phyloP scores from a whole-genome alignment of 257 asterid species.

The Nyctanthes arbortristis region DNA sequence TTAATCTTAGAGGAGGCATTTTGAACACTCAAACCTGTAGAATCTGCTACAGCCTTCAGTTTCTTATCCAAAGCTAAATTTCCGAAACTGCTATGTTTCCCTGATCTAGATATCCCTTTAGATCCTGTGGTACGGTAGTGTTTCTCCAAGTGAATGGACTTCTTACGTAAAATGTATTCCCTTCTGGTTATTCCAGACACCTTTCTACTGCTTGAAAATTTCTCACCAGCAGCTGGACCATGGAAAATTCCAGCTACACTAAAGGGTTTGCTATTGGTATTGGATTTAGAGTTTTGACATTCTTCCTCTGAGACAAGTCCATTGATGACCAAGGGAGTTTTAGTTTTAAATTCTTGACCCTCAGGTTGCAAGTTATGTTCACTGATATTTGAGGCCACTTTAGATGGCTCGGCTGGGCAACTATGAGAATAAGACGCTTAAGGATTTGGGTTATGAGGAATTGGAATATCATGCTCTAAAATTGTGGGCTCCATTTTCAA shows the following conservation, averaged over 20 bases:
- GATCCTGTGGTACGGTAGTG: constrained; percentile 47
- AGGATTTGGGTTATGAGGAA: constrained; percentile 46
- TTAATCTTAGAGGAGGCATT: constrained; percentile 34
- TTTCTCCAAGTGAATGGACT: constrained; percentile 59
- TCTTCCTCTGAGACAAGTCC: constrained; percentile 33
- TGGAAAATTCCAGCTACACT: constrained; percentile 43
- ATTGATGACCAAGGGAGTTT: constrained; percentile 24
- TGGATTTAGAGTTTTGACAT: constrained; percentile 28
- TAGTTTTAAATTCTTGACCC: constrained; percentile 29
- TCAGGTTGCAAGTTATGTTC: constrained; percentile 38
- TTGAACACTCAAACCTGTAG: constrained; percentile 44
- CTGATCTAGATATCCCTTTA: constrained; percentile 45
- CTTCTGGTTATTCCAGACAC: constrained; percentile 54
- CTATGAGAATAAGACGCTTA: constrained; percentile 40
- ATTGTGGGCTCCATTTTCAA: constrained; percentile 40
- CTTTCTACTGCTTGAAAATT: constrained; percentile 49
- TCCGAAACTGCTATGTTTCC: constrained; percentile 50
- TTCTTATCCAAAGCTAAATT: constrained; percentile 64
- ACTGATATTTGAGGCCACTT: constrained; percentile 22
- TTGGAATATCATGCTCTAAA: constrained; percentile 38
- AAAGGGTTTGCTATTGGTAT: constrained; percentile 41
- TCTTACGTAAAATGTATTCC: constrained; percentile 57
- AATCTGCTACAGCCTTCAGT: constrained; percentile 56
- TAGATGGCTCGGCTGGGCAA: constrained; percentile 37
- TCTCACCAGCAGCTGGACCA: constrained; percentile 40